Evolutionary conservation across 164 flowering plant species (phyloP), one percentile per base, ranked within the genome.

Genomic region (Stephania yunnanensis): DNA sequence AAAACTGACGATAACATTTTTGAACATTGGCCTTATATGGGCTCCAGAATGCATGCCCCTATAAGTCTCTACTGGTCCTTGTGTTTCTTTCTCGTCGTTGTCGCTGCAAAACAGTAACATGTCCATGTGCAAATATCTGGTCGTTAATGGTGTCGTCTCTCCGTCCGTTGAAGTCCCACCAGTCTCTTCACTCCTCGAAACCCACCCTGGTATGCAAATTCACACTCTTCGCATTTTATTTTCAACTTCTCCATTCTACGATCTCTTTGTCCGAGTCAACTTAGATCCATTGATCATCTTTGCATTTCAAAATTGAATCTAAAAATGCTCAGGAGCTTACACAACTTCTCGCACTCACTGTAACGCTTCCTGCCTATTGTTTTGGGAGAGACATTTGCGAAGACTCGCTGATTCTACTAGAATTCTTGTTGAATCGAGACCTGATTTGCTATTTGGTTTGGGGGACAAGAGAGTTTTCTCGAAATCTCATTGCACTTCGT

Each of bases 331-430:
- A 91, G 98, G 97, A 73, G 99, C 98, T 71, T 95, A 95, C 73
- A 95, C 99, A 5, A 92, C 97, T 5, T 77, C 97, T 69, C 85
- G 99, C 7, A 91, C 99, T 3, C 88, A 89, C 81, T 78, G 77
- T 75, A 80, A 82, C 31, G 91, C 78, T 8, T 81, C 91, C 0
- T 48, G 71, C 61, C 13, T 93, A 70, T 58, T 93, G 71, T 92
- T 95, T 45, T 95, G 93, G 97, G 91, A 89, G 6, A 82, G 93
- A 44, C 99, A 95, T 74, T 17, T 92, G 22, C 75, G 25, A 17
- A 81, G 99, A 71, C 91, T 95, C 2, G 79, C 84, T 4, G 74
- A 90, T 44, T 93, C 98, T 1, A 74, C 78, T 0, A 77, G 70
- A 71, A 83, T 91, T 46, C 78, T 93, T 0, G 79, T 71, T n/a